Conservation (phyloP, 1,284 basidiomycete species). For the Ganoderma boninense region DNA sequence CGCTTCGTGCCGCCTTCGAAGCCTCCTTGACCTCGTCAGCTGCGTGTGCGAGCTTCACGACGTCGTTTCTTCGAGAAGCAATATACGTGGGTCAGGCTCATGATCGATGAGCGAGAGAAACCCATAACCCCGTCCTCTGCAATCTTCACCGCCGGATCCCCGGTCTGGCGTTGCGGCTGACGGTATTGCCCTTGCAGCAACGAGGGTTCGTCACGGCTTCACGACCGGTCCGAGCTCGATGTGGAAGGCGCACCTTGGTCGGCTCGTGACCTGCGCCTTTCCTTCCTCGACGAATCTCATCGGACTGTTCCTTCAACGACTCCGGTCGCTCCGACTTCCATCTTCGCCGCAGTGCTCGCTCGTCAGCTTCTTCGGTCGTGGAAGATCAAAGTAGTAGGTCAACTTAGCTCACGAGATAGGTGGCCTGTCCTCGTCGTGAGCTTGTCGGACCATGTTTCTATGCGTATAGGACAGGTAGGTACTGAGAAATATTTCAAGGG, state of each 20-base stretch:
- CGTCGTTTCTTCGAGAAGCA: slow-evolving; percentile 45
- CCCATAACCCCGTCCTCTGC: slow-evolving; percentile 45
- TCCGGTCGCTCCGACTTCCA: slow-evolving; percentile 44
- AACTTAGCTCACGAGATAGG: slow-evolving; percentile 40
- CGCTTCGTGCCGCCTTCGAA: slow-evolving; percentile 2
- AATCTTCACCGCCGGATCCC: slow-evolving; percentile 53
- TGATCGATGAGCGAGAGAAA: neutral
- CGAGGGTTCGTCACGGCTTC: neutral
- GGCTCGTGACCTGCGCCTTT: slow-evolving; percentile 46
- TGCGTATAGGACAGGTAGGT: neutral
- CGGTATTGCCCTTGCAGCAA: slow-evolving; percentile 47
- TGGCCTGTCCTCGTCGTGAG: slow-evolving; percentile 42
- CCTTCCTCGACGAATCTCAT: slow-evolving; percentile 47
- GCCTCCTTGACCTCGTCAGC: slow-evolving; percentile 45
- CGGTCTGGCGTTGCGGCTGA: slow-evolving; percentile 45
- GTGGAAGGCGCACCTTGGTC: slow-evolving; percentile 44
- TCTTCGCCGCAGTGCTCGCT: slow-evolving; percentile 23
- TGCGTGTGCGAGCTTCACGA: slow-evolving; percentile 53
- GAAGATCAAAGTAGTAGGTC: no score
- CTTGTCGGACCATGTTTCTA: slow-evolving; percentile 40
- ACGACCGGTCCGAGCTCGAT: neutral
- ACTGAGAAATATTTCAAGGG: neutral
- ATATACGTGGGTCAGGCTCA: neutral
- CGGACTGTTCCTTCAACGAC: slow-evolving; percentile 40
- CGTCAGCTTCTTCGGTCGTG: no score